Evolutionary conservation across 2,329 filamentous ascomycete genomes (phyloP), one percentile per base, ranked within the genome.

Genomic region (Aureobasidium sp.): DNA sequence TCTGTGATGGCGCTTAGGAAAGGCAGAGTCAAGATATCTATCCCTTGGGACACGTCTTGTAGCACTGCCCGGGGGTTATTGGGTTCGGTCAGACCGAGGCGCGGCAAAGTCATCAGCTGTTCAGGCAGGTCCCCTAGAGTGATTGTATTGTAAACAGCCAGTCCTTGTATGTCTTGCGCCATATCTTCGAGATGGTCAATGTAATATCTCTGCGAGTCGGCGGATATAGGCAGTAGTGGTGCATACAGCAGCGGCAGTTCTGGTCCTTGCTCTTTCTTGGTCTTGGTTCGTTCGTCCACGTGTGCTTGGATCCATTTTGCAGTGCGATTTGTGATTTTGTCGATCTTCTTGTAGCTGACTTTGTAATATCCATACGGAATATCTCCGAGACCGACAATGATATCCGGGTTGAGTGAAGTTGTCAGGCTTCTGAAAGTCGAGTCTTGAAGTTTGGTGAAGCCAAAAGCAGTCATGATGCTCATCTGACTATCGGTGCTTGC

Each of bases 291-390:
- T 13, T 64, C 36, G 25, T 64, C 74, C 39, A 91, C 78, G 55
- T 91, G 84, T 64, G 88, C 83, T 29, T 84, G 82, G 21, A 93
- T 78, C 90, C 91, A 97, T 41, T 83, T 82, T 71, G 94, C 88
- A 0, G 90, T 96, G 61, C 93, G 82, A 69, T 94, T 91, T 29
- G 85, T 87, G 86, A 96, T 97, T 69, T 90, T 91, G 39, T 85
- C 80, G 50, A 88, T 83, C 49, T 92, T 83, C 75, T 95, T 96
- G 59, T 78, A 65, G 32, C 65, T 68, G 30, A 69, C 67, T 57
- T 71, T 60, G 16, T 68, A 65, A 60, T 76, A 77, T 67, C 83
- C 82, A 36, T 82, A 79, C 10, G 92, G 81, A 27, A 86, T 73
- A 73, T 99, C 94, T 5, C 88, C 89, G 57, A 95, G 75, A 0